Conservation (phyloP, 768 basidiomycete genomes). For the Daedaleopsis sinensis region DNA sequence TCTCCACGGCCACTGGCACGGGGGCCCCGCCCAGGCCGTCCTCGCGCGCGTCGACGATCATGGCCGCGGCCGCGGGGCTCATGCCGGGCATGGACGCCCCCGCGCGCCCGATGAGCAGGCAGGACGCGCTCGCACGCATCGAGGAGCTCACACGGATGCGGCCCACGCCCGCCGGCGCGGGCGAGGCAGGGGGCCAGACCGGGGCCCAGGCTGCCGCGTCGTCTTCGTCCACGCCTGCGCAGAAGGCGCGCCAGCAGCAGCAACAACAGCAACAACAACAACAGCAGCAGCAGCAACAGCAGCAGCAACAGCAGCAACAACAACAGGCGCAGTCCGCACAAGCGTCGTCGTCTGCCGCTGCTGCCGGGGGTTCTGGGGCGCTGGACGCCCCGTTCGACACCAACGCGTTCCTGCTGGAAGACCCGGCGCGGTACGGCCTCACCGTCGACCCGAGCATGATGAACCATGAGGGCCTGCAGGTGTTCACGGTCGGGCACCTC, state of each 20-base stretch:
- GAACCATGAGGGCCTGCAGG: constrained; percentile 69
- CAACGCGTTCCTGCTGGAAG: constrained; percentile 22
- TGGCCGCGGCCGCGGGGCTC: constrained; percentile 34
- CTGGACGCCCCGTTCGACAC: constrained; percentile 18
- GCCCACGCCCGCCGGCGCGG: constrained; percentile 22
- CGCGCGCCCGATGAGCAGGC: constrained; percentile 36
- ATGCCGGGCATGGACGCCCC: constrained; percentile 27
- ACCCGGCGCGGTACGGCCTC: constrained; percentile 27
- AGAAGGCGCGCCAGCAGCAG: constrained; percentile 3
- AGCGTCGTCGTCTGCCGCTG: background rate
- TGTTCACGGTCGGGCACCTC: constrained; percentile 80
- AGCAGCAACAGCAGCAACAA: constrained; percentile 1
- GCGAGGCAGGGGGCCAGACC: constrained; percentile 16
- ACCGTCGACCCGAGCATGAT: constrained; percentile 22
- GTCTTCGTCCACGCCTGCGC: constrained; percentile 1
- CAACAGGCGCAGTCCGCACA: constrained; percentile 1
- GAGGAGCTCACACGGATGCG: constrained; percentile 54
- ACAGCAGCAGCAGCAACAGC: constrained; percentile 10
- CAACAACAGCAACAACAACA: constrained; percentile 6
- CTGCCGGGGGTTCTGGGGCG: background rate
- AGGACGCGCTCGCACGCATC: constrained; percentile 55
- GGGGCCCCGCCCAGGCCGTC: constrained; percentile 25
- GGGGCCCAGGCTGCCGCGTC: constrained; percentile 12
- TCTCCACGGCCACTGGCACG: constrained; percentile 15
- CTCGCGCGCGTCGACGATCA: constrained; percentile 32